Conservation (phyloP, 1,139 yeast genomes). For the Kazachstania sp. region DNA sequence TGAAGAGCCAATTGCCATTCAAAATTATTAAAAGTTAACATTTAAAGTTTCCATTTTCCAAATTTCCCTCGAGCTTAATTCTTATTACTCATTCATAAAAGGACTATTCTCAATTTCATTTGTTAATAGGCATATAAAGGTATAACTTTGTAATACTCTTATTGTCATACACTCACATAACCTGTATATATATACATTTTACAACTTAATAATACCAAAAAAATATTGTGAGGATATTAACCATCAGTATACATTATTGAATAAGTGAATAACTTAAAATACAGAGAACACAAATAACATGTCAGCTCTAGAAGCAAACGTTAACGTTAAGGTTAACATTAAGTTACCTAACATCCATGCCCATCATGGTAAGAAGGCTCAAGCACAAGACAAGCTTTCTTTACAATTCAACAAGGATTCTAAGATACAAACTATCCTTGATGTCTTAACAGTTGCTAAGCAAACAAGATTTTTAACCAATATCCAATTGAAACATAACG, state of each 20-base stretch:
- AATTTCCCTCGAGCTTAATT: too few species aligned
- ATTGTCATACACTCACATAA: not conserved
- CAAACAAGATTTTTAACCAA: slow-evolving; percentile 26
- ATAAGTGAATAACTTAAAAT: not conserved
- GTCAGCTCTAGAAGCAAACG: slow-evolving; percentile 5
- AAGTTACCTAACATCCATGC: slow-evolving; percentile 10
- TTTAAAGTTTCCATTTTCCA: not conserved
- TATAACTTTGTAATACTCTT: not conserved
- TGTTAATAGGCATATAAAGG: too few species aligned
- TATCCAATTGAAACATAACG: slow-evolving; percentile 17
- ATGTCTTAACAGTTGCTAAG: slow-evolving; percentile 22
- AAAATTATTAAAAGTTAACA: not conserved
- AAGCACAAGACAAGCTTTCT: slow-evolving; percentile 10
- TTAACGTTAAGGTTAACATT: slow-evolving; percentile 12
- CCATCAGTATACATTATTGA: not conserved
- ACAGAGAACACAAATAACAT: not conserved
- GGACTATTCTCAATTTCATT: too few species aligned
- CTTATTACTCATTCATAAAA: too few species aligned
- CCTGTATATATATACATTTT: not conserved
- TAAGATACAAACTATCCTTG: slow-evolving; percentile 21
- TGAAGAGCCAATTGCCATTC: not conserved
- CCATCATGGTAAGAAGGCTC: slow-evolving; percentile 11
- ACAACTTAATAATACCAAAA: not conserved
- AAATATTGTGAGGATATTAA: not conserved
- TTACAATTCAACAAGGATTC: slow-evolving; percentile 24